Conservation (phyloP, 306 rosid genomes). For the Hylodesmum podocarpum region DNA sequence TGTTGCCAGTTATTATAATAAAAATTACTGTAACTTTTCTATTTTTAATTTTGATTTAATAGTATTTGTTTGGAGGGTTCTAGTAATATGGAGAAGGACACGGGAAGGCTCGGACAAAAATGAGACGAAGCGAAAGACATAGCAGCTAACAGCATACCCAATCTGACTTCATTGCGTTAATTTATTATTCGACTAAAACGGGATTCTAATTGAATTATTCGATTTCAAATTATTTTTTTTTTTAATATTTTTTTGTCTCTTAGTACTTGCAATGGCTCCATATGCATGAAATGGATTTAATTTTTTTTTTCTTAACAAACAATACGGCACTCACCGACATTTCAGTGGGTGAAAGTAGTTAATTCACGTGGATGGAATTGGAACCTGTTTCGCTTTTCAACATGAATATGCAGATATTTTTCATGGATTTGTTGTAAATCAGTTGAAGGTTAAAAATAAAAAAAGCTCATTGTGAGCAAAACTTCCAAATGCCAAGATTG, state of each 20-base stretch:
- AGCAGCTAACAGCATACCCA: background rate
- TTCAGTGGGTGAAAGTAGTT: constrained; percentile 29
- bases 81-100: background rate
- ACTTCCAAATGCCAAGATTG: background rate
- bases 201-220: background rate
- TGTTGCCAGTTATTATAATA: constrained; percentile 5
- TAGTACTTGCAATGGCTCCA: constrained; percentile 10
- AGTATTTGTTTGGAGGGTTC: background rate
- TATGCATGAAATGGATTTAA: background rate
- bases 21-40: background rate
- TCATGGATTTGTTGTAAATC: background rate
- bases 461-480: background rate
- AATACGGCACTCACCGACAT: background rate
- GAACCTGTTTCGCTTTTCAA: background rate
- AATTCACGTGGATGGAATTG: constrained; percentile 30
- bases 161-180: background rate
- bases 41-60: background rate
- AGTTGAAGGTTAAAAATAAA: background rate
- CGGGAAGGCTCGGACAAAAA: background rate
- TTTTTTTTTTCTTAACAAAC: background rate
- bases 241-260: background rate
- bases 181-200: background rate
- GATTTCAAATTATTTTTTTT: background rate
- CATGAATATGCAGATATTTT: background rate
- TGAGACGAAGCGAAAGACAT: background rate